Evolutionary conservation across 306 rosid species (phyloP).

Genomic region (Cicer bijugum): DNA sequence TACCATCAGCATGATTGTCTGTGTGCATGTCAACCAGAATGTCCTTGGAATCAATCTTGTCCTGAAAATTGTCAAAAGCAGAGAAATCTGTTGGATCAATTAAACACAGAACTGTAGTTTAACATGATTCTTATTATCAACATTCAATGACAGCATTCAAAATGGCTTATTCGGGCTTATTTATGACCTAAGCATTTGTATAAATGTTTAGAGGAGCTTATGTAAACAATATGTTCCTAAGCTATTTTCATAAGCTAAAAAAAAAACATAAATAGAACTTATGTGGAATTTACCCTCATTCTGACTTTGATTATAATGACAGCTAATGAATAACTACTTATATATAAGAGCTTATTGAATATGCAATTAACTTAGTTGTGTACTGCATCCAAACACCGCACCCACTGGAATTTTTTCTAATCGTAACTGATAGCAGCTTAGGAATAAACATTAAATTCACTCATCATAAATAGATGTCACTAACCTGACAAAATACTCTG

Average conservation of each 20-base stretch:
- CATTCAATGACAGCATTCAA: not conserved
- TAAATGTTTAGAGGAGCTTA: not conserved
- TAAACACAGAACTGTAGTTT: slow-evolving; percentile 11
- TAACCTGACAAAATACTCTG: slow-evolving; percentile 81
- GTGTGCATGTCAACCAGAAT: slow-evolving; percentile 69
- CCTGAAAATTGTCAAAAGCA: slow-evolving; percentile 50
- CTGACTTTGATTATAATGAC: not conserved
- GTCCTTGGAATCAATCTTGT: slow-evolving; percentile 67
- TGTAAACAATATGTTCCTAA: not conserved
- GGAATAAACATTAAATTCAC: not conserved
- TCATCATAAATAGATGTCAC: slow-evolving; percentile 39
- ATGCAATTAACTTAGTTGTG: not conserved
- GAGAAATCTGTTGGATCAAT: slow-evolving; percentile 5
- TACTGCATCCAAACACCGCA: not conserved
- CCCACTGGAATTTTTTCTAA: not conserved
- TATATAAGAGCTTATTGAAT: no score
- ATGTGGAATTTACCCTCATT: not conserved
- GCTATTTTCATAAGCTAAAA: not conserved
- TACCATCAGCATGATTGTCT: slow-evolving; percentile 59
- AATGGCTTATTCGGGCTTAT: not conserved
- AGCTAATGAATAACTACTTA: not conserved
- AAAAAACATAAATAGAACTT: not conserved
- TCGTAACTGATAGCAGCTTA: slow-evolving; percentile 28
- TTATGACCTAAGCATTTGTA: not conserved
- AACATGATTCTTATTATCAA: not conserved